These are phyloP conservation scores for Tremellales sp. DNA, from an alignment of 1,284 basidiomycete genomes.

Conservation along the genomic window DNA sequence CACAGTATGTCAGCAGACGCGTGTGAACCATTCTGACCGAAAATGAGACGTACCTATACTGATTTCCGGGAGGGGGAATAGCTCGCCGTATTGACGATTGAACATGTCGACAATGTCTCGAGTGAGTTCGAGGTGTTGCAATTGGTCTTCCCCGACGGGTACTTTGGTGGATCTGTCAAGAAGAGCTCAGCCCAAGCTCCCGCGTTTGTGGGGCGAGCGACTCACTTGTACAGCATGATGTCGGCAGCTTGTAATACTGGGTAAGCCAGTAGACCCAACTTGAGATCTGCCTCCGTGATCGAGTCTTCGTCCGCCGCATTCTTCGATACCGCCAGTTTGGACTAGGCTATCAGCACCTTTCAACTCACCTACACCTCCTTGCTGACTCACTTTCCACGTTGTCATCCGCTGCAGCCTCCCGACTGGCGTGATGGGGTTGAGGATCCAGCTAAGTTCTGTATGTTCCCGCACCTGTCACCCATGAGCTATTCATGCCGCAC, in stretches of 20 bases:
- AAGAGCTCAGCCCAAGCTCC: too few species aligned
- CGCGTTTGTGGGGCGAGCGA: too few species aligned
- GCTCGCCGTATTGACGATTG: neutral
- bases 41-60: neutral
- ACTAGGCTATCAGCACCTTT: neutral
- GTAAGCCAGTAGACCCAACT: neutral
- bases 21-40: neutral
- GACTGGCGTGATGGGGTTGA: constrained; percentile 78
- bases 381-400: constrained; percentile 82
- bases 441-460: constrained; percentile 84
- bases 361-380: neutral
- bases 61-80: neutral
- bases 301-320: neutral
- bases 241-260: neutral
- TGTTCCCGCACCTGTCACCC: constrained; percentile 69
- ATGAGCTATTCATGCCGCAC: neutral
- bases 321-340: neutral
- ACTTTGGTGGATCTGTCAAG: neutral
- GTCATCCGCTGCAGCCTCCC: constrained; percentile 86
- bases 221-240: neutral
- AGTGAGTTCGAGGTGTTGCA: constrained; percentile 24
- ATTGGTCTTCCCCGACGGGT: constrained; percentile 4
- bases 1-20: neutral
- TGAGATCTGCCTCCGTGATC: neutral
- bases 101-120: constrained; percentile 22